Base-by-base conservation (phyloP, 192 early-diverging fungal genomes). In the Spinellus fusiger region DNA sequence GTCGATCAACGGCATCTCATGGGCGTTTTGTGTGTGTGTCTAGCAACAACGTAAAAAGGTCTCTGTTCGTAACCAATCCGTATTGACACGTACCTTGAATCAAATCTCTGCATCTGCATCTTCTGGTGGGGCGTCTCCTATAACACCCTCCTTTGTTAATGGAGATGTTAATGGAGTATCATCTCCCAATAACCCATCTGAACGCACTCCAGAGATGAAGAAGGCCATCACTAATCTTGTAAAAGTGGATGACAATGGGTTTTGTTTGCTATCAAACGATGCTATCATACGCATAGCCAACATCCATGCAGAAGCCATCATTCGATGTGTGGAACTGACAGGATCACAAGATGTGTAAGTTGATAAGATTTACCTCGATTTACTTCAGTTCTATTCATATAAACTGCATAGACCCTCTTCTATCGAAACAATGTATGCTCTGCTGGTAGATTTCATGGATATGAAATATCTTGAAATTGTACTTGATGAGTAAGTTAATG, bases 391-490 rank as follows among this genome's bases (percentile, higher is more conserved):
- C 28, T 59, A 25, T 34, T 38, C 7, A 9, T 18, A 46, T 47
- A 0, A 59, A 18, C 23, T 59, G 15, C 25, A 15, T 65, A 88
- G 88, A 38, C 68, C 93, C 6, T 80, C 82, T 20, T 78, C 87
- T 48, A 82, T 84, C 1, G 77, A 80, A 4, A 66, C 67, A 5
- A 71, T 96, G 20, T 95, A 91, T 65, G 80, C 80, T 49, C 73
- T 89, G 18, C 71, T 98, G 18, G 73, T 93, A 10, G 81, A 94
- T 18, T 82, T 81, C 31, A 72, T 93, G n/a, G 93, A 93, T 52
- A 78, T 81, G 46, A 80, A 85, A 58, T 98, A 95, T 61, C 63
- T 98, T 49, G 86, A 92, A 49, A 82, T 80, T 6, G 90, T 91
- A 10, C 66, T 96, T 38, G 94, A 98, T 27, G 74, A 77, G 76